Conservation (phyloP, 257 asterid genomes). For the Ajuga chamaepitys region DNA sequence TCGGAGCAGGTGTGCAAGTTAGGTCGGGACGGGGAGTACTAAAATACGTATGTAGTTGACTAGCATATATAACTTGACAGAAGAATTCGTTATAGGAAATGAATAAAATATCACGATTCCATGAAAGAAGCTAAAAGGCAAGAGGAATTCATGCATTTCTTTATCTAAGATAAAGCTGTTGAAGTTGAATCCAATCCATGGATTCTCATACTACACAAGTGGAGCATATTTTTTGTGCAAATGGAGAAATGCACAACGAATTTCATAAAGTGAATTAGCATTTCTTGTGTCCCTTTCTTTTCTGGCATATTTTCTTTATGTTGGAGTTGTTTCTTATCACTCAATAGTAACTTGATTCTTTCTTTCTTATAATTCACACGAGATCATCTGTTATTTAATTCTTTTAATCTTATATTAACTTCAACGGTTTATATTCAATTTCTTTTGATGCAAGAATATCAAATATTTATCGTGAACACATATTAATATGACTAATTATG, state of each 20-base stretch:
- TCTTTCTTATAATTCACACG: too few relatives aligned
- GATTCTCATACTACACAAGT: constrained; percentile 17
- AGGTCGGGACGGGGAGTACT: too few relatives aligned
- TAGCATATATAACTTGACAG: too few relatives aligned
- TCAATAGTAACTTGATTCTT: neutral
- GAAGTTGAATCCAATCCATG: too few relatives aligned
- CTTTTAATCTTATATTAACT: too few relatives aligned
- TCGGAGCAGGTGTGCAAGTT: too few relatives aligned
- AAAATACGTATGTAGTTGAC: too few relatives aligned
- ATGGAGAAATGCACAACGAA: constrained; percentile 20
- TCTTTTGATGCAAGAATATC: too few relatives aligned
- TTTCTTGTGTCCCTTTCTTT: constrained; percentile 6
- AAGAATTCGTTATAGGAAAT: neutral
- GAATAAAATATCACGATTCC: neutral
- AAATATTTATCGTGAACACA: too few relatives aligned
- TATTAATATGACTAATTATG: too few relatives aligned
- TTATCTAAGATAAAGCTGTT: constrained; percentile 12
- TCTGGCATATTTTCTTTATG: neutral
- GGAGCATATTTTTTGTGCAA: constrained; percentile 23
- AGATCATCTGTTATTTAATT: too few relatives aligned
- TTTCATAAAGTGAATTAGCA: constrained; percentile 23
- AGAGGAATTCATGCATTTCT: neutral
- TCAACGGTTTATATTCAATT: too few relatives aligned
- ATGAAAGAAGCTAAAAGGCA: neutral
- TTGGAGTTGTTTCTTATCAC: neutral